Base-by-base conservation (phyloP, 78 protist genomes). In the Emiliania huxleyi region DNA sequence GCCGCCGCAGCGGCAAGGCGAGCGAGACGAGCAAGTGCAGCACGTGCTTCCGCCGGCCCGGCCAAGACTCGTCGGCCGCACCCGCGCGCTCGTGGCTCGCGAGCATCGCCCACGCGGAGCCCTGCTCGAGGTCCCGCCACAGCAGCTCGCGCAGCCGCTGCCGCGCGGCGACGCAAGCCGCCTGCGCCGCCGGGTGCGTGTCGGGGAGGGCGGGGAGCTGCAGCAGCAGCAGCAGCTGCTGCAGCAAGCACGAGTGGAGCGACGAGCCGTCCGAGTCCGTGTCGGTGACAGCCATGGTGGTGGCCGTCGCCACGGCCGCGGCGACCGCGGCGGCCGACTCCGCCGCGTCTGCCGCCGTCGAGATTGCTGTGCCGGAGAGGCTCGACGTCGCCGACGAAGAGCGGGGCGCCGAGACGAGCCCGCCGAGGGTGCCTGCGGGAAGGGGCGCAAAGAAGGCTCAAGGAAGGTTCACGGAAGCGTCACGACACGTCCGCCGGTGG, bases 81-180 rank as follows among this genome's bases (percentile, higher is more conserved):
- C 75, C 38, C 33, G n/a, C 75, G 18, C 29, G 15, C 29, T 15
- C 62, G 48, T 21, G 4, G 85, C 85, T 40, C 23, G 44, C 25
- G 33, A 77, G 46, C 2, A 40, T 45, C 85, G 85, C 85, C 85
- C 85, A 77, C 35, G 46, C 23, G 85, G 29, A 40, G 35, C 85
- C 85, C 29, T 77, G 85, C 46, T 77, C 85, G 44, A 77, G 85
- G n/a, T 77, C 85, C 18, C 85, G 85, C 85, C 85, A 77, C 35
- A 77, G 33, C 33, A 77, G 44, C 85, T 77, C 85, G 85, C 85
- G 85, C 18, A 77, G n/a, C n/a, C 85, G 37, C 83, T 73, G 85
- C 25, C 23, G 37, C 37, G 42, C 81, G n/a, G 81, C 5, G 19
- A 1, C 42, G n/a, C 18, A 6, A 6, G 21, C 21, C 45, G 81